Percentiles rank a stretch among this genome's conserved stretches.
These are phyloP conservation scores for Solanum microdontum DNA, from an alignment of 257 asterid species.

Conservation along the genomic window DNA sequence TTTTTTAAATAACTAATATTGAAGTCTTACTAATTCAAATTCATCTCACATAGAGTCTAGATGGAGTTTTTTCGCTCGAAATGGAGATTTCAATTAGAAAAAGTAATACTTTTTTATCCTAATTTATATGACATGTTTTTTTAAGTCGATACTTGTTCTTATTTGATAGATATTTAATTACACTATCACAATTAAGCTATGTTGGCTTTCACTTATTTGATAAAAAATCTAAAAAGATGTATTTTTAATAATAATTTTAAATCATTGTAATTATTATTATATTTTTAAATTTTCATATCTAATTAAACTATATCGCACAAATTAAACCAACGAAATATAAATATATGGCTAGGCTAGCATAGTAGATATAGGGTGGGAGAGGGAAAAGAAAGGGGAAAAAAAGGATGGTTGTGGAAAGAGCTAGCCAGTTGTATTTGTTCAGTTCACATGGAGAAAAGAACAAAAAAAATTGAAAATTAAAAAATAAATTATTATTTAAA, in stretches of 20 bases:
- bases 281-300: neutral
- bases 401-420: neutral
- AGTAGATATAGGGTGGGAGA: neutral
- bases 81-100: neutral
- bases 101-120: too few relatives aligned
- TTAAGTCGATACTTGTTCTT: neutral
- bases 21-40: neutral
- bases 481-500: neutral
- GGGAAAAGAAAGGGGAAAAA: neutral
- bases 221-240: neutral
- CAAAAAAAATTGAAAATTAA: neutral
- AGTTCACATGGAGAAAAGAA: conserved; percentile 4
- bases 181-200: neutral
- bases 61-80: neutral
- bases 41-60: neutral
- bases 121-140: neutral
- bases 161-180: neutral
- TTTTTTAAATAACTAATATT: neutral
- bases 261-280: neutral
- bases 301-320: accelerated
- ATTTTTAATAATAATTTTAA: neutral
- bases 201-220: neutral
- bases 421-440: conserved; percentile 2
- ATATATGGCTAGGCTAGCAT: neutral
- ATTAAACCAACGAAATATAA: neutral